A percentile compares a stretch with the other conserved stretches of the same genome.
Conservation (phyloP, 1,284 basidiomycete species). For the Coriolopsis trogii region DNA sequence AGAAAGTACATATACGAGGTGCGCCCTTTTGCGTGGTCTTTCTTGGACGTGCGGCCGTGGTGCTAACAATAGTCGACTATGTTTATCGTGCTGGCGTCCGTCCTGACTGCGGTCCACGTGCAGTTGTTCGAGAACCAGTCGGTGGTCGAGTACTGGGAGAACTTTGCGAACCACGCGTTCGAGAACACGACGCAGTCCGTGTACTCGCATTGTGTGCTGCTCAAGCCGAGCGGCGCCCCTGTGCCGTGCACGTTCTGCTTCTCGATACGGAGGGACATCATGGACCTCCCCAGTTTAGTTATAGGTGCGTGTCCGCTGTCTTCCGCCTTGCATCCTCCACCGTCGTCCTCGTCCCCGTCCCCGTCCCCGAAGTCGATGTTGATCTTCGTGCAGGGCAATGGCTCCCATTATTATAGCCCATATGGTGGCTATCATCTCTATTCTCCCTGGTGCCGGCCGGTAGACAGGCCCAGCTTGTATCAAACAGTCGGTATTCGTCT, state of each 20-base stretch:
- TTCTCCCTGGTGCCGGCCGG: neutral
- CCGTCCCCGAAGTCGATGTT: no score
- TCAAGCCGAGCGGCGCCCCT: slow-evolving; percentile 81
- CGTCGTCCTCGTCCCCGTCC: no score
- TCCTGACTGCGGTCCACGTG: neutral
- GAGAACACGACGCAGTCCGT: slow-evolving; percentile 96
- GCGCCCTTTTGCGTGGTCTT: slow-evolving; percentile 20
- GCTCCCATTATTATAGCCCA: slow-evolving; percentile 63
- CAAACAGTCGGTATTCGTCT: no score
- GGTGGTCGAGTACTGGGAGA: slow-evolving; percentile 94
- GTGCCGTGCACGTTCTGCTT: slow-evolving; percentile 92
- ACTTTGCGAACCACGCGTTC: slow-evolving; percentile 92
- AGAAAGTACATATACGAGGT: slow-evolving; percentile 93
- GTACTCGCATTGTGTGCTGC: slow-evolving; percentile 86
- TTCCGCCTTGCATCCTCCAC: no score
- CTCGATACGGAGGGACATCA: slow-evolving; percentile 89
- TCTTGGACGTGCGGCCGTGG: slow-evolving; percentile 11
- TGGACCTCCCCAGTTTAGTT: slow-evolving; percentile 84
- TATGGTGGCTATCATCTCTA: neutral
- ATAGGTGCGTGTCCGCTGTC: slow-evolving; percentile 57
- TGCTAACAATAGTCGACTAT: slow-evolving; percentile 6
- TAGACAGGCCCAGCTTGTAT: no score
- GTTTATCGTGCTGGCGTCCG: no score
- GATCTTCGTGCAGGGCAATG: slow-evolving; percentile 60
- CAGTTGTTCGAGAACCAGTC: slow-evolving; percentile 90